phyloP scores from a whole-genome alignment of 805 yeast species.

The Starmera quercuum region DNA sequence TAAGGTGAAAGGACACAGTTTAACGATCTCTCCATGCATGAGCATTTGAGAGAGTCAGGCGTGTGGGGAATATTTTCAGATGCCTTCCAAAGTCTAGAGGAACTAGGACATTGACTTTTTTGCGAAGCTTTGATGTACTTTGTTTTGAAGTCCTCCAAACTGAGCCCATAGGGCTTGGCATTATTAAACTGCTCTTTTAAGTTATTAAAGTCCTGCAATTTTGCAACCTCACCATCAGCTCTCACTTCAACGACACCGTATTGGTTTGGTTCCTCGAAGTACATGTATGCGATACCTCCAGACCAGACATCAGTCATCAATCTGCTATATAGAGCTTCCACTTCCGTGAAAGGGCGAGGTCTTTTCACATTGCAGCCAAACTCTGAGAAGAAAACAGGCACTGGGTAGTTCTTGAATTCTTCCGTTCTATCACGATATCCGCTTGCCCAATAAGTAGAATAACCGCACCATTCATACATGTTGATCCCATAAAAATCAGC shows the following conservation, averaged over 20 bases:
- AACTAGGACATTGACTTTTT: slow-evolving; percentile 43
- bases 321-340: slow-evolving; percentile 52
- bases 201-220: slow-evolving; percentile 52
- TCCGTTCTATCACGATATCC: slow-evolving; percentile 62
- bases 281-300: slow-evolving; percentile 82
- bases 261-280: slow-evolving; percentile 66
- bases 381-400: slow-evolving; percentile 75
- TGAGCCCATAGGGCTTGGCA: slow-evolving; percentile 39
- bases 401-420: slow-evolving; percentile 54
- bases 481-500: slow-evolving; percentile 80
- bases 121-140: slow-evolving; percentile 17
- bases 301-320: slow-evolving; percentile 79
- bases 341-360: slow-evolving; percentile 70
- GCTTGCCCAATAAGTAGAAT: slow-evolving; percentile 50
- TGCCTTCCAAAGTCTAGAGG: slow-evolving; percentile 53
- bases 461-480: slow-evolving; percentile 87
- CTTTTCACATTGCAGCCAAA: slow-evolving; percentile 65
- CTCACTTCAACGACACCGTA: slow-evolving; percentile 60
- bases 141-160: slow-evolving; percentile 20
- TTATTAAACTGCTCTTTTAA: slow-evolving; percentile 43
- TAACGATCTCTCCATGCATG: slow-evolving; percentile 48
- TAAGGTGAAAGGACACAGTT: slow-evolving; percentile 47
- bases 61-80: slow-evolving; percentile 56
- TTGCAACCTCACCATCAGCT: slow-evolving; percentile 34
- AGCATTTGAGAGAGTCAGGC: slow-evolving; percentile 54